Conservation (phyloP, 1,284 basidiomycete species). For the Fomes fomentarius region DNA sequence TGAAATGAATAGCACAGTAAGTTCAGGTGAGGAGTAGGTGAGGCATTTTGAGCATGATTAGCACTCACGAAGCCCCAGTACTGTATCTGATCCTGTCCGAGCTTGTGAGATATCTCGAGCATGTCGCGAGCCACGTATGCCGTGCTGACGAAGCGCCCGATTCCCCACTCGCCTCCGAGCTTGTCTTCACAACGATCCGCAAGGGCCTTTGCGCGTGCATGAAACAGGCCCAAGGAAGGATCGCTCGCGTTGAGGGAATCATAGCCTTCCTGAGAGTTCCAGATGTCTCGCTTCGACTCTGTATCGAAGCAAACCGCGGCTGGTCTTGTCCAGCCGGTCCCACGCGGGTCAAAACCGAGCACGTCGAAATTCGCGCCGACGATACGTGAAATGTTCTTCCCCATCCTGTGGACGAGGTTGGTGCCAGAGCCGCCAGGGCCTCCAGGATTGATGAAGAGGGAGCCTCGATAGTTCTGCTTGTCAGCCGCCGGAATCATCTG, state of each 20-base stretch:
- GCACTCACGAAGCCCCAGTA: slow-evolving; percentile 56
- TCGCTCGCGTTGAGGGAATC: slow-evolving; percentile 4
- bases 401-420: slow-evolving; percentile 32
- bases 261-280: neutral
- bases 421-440: slow-evolving; percentile 55
- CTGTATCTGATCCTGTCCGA: slow-evolving; percentile 46
- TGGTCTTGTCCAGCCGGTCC: slow-evolving; percentile 16
- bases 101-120: slow-evolving; percentile 47
- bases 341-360: slow-evolving; percentile 38
- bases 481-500: slow-evolving; percentile 30
- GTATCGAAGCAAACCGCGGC: slow-evolving; percentile 21
- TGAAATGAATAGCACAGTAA: neutral
- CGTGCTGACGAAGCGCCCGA: slow-evolving; percentile 43
- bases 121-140: slow-evolving; percentile 52
- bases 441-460: slow-evolving; percentile 55
- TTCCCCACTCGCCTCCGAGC: slow-evolving; percentile 30
- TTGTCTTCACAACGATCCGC: slow-evolving; percentile 14
- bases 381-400: slow-evolving; percentile 35
- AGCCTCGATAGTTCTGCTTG: slow-evolving; percentile 41
- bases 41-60: no score
- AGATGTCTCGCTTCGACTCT: slow-evolving; percentile 16
- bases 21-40: no score
- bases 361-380: slow-evolving; percentile 50
- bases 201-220: slow-evolving; percentile 7
- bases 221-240: slow-evolving; percentile 3